Evolutionary conservation across 2,329 filamentous ascomycete species (phyloP).

Genomic region (Penicillium olsonii): DNA sequence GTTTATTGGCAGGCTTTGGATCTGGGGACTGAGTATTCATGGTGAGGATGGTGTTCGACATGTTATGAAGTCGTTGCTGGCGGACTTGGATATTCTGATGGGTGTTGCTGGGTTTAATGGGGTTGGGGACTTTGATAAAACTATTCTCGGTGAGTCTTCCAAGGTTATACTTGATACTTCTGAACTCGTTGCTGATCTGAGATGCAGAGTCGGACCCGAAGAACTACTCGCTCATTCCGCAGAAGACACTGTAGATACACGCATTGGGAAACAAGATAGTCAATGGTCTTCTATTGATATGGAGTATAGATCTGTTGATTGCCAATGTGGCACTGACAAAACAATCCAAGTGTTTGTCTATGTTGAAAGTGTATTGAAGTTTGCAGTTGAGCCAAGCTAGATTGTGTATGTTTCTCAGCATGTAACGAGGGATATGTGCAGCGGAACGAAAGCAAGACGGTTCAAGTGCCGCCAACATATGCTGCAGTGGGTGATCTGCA

Average conservation of each 20-base stretch:
- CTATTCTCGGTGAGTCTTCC: slow-evolving; percentile 33
- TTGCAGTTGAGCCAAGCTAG: background rate
- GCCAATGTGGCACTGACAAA: background rate
- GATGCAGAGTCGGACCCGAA: slow-evolving; percentile 46
- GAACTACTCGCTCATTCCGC: slow-evolving; percentile 41
- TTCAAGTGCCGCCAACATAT: slow-evolving; percentile 1
- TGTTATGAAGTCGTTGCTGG: slow-evolving; percentile 62
- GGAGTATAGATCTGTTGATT: background rate
- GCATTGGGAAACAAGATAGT: background rate
- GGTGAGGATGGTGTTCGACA: slow-evolving; percentile 63
- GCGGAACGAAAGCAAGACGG: background rate
- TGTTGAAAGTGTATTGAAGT: background rate
- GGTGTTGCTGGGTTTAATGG: slow-evolving; percentile 59
- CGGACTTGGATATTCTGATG: slow-evolving; percentile 64
- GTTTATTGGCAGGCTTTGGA: slow-evolving; percentile 62
- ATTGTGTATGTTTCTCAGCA: background rate
- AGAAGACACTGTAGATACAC: slow-evolving; percentile 27
- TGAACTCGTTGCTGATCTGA: slow-evolving; percentile 8
- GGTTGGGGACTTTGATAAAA: slow-evolving; percentile 54
- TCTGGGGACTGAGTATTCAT: slow-evolving; percentile 62
- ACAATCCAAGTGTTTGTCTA: background rate
- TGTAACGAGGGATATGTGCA: slow-evolving; percentile 8
- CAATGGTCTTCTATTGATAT: background rate
- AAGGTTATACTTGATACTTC: background rate
- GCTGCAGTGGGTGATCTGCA: slow-evolving; percentile 1